Percentiles rank a stretch among this genome's conserved stretches.
Evolutionary conservation across 805 yeast genomes (phyloP).

Genomic region (Kockiozyma suomiensis): DNA sequence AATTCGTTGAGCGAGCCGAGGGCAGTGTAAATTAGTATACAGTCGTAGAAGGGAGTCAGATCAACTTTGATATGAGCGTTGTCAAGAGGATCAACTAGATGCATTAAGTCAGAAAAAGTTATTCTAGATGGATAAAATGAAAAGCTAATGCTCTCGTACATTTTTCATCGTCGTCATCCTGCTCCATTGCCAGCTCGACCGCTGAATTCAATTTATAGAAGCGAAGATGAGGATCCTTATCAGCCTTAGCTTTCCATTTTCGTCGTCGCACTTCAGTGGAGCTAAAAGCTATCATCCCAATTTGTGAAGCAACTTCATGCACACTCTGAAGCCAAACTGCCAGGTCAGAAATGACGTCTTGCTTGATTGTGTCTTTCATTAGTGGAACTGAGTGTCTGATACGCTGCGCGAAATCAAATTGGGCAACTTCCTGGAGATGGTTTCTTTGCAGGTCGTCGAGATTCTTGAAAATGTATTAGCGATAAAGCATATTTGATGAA

Average conservation of each 20-base stretch:
- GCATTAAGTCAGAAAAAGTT: not conserved
- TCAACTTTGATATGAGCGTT: conserved; percentile 55
- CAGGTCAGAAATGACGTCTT: conserved; percentile 64
- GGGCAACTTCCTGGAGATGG: conserved; percentile 64
- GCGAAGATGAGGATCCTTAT: conserved; percentile 49
- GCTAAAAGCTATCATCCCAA: conserved; percentile 61
- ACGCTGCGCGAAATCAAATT: conserved; percentile 72
- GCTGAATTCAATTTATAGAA: conserved; percentile 80
- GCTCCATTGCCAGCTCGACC: conserved; percentile 76
- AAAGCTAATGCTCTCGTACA: conserved; percentile 11
- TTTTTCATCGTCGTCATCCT: conserved; percentile 46
- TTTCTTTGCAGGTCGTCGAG: conserved; percentile 72
- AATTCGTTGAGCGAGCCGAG: conserved; percentile 66
- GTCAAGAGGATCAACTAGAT: conserved; percentile 50
- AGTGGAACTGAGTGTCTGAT: conserved; percentile 73
- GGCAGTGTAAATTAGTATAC: conserved; percentile 77
- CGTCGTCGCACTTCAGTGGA: conserved; percentile 59
- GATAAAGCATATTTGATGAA: not conserved
- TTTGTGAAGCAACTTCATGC: conserved; percentile 47
- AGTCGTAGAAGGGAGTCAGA: conserved; percentile 76
- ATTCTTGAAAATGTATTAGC: conserved; percentile 40
- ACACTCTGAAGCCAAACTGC: conserved; percentile 58
- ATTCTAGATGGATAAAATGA: not conserved
- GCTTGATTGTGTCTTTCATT: conserved; percentile 69
- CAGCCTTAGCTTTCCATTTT: conserved; percentile 58